These are phyloP conservation scores for Cytospora leucostoma DNA, from an alignment of 2,329 filamentous ascomycete species.

Conservation along the genomic window DNA sequence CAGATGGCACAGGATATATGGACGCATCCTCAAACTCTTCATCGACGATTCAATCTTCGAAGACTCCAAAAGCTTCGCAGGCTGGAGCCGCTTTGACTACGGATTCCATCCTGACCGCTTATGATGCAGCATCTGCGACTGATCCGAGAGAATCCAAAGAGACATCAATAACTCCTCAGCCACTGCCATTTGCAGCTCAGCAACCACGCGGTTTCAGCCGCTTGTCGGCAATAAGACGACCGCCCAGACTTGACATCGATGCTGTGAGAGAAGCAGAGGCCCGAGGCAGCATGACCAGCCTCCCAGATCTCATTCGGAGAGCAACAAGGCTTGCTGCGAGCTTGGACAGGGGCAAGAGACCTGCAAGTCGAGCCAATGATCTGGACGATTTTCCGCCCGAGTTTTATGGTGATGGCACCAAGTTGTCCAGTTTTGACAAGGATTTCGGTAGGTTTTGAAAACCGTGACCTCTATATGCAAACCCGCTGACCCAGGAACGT, in stretches of 20 bases:
- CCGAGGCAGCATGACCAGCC: slow-evolving; percentile 85
- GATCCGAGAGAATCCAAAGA: slow-evolving; percentile 40
- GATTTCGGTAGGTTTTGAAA: slow-evolving; percentile 42
- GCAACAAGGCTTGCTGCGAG: slow-evolving; percentile 85
- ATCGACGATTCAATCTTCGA: slow-evolving; percentile 41
- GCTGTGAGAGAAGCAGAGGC: slow-evolving; percentile 79
- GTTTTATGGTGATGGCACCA: slow-evolving; percentile 38
- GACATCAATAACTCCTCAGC: slow-evolving; percentile 31
- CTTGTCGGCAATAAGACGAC: slow-evolving; percentile 60
- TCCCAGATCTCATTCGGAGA: slow-evolving; percentile 86
- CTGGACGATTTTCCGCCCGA: slow-evolving; percentile 53
- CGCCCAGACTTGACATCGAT: slow-evolving; percentile 78
- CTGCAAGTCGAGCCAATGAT: slow-evolving; percentile 59
- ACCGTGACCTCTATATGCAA: not conserved
- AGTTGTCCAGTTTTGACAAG: slow-evolving; percentile 39
- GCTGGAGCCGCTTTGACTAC: slow-evolving; percentile 39
- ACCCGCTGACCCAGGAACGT: slow-evolving; percentile 30
- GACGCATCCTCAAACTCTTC: slow-evolving; percentile 51
- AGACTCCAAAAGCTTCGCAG: slow-evolving; percentile 32
- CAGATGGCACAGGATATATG: slow-evolving; percentile 48
- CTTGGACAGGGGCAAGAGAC: slow-evolving; percentile 76
- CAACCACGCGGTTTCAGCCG: slow-evolving; percentile 42
- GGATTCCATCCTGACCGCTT: slow-evolving; percentile 52
- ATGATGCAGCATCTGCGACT: slow-evolving; percentile 50
- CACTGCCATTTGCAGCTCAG: slow-evolving; percentile 30